phyloP scores from a whole-genome alignment of 2,329 filamentous ascomycete genomes.

The Claviceps spartinae region DNA sequence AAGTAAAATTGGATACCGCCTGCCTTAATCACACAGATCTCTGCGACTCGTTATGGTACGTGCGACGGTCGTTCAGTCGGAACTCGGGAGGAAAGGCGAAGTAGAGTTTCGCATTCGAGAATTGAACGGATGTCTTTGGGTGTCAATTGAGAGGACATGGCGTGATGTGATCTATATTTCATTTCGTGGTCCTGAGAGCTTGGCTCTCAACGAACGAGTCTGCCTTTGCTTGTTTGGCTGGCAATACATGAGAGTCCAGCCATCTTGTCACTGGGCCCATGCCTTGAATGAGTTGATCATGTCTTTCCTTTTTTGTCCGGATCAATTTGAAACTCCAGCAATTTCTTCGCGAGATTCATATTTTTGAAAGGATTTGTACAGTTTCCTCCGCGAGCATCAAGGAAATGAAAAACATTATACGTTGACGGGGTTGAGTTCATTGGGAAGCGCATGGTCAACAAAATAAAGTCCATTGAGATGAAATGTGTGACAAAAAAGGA shows the following conservation, averaged over 20 bases:
- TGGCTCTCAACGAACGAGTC: not conserved
- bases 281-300: not conserved
- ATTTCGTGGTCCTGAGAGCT: not conserved
- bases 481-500: not conserved
- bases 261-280: too few species aligned
- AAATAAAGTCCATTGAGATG: too few species aligned
- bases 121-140: not conserved
- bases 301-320: not conserved
- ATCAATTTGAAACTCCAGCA: too few species aligned
- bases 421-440: not conserved
- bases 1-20: constrained; percentile 8
- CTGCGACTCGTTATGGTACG: not conserved
- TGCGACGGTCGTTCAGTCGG: not conserved
- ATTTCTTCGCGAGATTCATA: not conserved
- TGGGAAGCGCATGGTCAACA: not conserved
- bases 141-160: not conserved
- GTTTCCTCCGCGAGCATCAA: not conserved
- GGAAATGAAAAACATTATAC: not conserved
- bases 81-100: not conserved
- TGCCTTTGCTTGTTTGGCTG: not conserved
- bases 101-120: not conserved
- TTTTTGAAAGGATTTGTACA: not conserved
- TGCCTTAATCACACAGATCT: not conserved
- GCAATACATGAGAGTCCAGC: not conserved
- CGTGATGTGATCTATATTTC: not conserved